A percentile compares a stretch with the other conserved stretches of the same genome.
Conservation (phyloP, 1,284 basidiomycete genomes). For the Pterula multifida region DNA sequence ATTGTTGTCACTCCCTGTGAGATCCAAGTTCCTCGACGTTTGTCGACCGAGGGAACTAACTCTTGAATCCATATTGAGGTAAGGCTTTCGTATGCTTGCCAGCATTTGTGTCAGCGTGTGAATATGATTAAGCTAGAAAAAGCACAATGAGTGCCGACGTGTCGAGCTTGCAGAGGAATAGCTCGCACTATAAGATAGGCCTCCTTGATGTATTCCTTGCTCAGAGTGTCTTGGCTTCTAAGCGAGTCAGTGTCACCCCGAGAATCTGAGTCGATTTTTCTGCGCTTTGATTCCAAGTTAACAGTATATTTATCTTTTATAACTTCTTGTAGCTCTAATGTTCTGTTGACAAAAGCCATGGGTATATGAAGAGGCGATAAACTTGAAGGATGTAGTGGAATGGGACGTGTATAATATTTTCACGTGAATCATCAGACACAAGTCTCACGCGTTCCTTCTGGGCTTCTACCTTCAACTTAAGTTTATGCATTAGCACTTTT, state of each 20-base stretch:
- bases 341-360: background rate
- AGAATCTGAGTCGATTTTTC: background rate
- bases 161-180: background rate
- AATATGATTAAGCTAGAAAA: slow-evolving; percentile 22
- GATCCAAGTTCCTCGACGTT: slow-evolving; percentile 40
- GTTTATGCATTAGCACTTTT: background rate
- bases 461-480: background rate
- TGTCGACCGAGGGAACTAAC: slow-evolving; percentile 35
- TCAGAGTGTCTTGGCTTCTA: background rate
- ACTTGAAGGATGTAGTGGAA: background rate
- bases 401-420: background rate
- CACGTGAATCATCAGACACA: background rate
- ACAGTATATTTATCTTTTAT: background rate
- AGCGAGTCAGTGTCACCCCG: background rate
- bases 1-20: slow-evolving; percentile 35
- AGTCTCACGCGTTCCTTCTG: background rate
- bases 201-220: slow-evolving; percentile 1
- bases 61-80: slow-evolving; percentile 63
- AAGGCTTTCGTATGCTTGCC: slow-evolving; percentile 57
- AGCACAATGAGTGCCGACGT: background rate
- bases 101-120: slow-evolving; percentile 60
- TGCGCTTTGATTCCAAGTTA: background rate
- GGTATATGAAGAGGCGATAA: background rate
- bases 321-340: background rate
- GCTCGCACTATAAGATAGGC: background rate